These are phyloP conservation scores for Fusarium brachygibbosum DNA, from an alignment of 2,329 filamentous ascomycete species.

Conservation along the genomic window DNA sequence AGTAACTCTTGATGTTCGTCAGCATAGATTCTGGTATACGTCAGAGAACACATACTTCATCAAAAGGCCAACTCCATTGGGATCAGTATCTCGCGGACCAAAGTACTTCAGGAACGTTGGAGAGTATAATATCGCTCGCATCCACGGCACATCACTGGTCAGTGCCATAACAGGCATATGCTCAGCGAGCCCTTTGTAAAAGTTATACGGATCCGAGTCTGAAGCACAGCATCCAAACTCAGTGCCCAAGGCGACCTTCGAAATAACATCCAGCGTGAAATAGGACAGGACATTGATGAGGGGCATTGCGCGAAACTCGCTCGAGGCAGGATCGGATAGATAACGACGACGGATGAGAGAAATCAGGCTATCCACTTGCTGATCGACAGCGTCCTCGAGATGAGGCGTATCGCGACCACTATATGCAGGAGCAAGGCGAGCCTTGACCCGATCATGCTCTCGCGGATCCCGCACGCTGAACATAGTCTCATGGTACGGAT, in stretches of 20 bases:
- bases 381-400: neutral
- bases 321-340: neutral
- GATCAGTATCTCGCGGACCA: neutral
- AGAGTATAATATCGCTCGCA: neutral
- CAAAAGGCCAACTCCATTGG: neutral
- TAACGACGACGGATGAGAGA: neutral
- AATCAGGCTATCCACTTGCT: neutral
- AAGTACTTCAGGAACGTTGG: neutral
- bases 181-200: neutral
- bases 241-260: neutral
- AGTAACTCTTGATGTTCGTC: neutral
- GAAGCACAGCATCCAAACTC: constrained; percentile 14
- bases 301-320: neutral
- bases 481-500: constrained; percentile 5
- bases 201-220: constrained; percentile 1
- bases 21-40: neutral
- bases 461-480: neutral
- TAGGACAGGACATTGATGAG: neutral
- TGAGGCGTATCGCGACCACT: constrained; percentile 13
- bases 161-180: constrained; percentile 4
- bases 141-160: constrained; percentile 3
- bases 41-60: neutral
- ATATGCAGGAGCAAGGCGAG: neutral
- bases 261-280: constrained; percentile 5
- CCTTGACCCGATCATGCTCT: neutral